These are phyloP conservation scores for Colletotrichum sp. DNA, from an alignment of 2,329 filamentous ascomycete species.

Conservation along the genomic window DNA sequence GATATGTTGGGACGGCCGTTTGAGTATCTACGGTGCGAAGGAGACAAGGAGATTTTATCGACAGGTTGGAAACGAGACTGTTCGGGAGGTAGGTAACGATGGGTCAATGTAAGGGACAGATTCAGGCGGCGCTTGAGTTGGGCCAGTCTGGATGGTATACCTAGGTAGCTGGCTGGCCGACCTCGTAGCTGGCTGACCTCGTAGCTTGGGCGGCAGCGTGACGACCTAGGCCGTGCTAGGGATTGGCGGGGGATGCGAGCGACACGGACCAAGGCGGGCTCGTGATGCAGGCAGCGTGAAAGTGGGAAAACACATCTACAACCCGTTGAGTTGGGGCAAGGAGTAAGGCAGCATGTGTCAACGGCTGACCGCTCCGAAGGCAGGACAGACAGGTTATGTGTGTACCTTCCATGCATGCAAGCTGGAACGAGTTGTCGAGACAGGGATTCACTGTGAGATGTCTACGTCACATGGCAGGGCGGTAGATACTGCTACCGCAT, in stretches of 20 bases:
- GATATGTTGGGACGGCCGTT: neutral
- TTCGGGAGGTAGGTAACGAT: neutral
- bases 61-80: neutral
- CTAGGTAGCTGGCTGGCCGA: neutral
- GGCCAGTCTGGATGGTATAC: neutral
- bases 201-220: neutral
- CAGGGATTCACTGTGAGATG: neutral
- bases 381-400: neutral
- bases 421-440: neutral
- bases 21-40: neutral
- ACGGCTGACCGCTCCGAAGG: neutral
- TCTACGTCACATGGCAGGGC: conserved; percentile 4
- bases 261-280: neutral
- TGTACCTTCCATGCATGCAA: neutral
- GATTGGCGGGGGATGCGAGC: neutral
- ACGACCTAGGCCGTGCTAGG: neutral
- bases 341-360: conserved; percentile 1
- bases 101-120: neutral
- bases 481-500: neutral
- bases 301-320: neutral
- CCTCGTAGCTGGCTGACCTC: neutral
- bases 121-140: neutral
- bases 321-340: neutral
- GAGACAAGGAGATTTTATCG: neutral
- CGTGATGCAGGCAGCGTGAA: neutral